These are phyloP conservation scores for Isoetes engelmannii DNA, from an alignment of 83 land plant species.

Conservation along the genomic window DNA sequence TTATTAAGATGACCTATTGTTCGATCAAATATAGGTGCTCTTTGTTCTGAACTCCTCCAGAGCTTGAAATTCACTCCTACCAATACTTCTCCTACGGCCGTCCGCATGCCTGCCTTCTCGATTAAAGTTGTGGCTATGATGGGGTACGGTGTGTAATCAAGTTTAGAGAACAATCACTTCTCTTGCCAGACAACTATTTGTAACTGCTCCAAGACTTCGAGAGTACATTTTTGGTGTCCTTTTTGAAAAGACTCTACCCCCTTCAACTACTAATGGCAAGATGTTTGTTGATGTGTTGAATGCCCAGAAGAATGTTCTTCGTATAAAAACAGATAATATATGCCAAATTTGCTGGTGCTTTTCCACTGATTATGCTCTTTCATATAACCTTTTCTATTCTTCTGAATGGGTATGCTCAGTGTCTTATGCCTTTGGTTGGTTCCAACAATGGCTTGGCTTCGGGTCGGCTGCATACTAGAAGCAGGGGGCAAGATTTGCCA, in stretches of 20 bases:
- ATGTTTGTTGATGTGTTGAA: conserved; percentile 50
- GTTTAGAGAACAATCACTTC: conserved; percentile 51
- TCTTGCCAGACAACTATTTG: conserved; percentile 55
- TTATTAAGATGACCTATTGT: no score
- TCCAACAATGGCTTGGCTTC: conserved; percentile 76
- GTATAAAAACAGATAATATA: conserved; percentile 75
- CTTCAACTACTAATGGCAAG: conserved; percentile 52
- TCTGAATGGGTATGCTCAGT: conserved; percentile 21
- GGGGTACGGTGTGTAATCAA: conserved; percentile 42
- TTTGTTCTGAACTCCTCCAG: no score
- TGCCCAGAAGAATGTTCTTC: conserved; percentile 50
- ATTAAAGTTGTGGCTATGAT: conserved; percentile 43
- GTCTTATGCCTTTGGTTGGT: conserved; percentile 64
- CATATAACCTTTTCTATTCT: neutral
- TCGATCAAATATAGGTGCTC: no score
- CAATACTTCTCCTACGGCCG: conserved; percentile 1
- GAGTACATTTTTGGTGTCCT: conserved; percentile 53
- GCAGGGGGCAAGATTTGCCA: conserved; percentile 81
- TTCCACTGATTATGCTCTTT: neutral
- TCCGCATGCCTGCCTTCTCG: conserved; percentile 28
- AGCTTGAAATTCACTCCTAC: neutral
- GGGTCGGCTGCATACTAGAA: conserved; percentile 65
- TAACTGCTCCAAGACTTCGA: conserved; percentile 61
- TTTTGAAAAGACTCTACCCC: conserved; percentile 62
- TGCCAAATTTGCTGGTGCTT: neutral